Evolutionary conservation across 768 basidiomycete species (phyloP), one percentile per base, ranked within the genome.

Genomic region (Agaricus subrufescens): DNA sequence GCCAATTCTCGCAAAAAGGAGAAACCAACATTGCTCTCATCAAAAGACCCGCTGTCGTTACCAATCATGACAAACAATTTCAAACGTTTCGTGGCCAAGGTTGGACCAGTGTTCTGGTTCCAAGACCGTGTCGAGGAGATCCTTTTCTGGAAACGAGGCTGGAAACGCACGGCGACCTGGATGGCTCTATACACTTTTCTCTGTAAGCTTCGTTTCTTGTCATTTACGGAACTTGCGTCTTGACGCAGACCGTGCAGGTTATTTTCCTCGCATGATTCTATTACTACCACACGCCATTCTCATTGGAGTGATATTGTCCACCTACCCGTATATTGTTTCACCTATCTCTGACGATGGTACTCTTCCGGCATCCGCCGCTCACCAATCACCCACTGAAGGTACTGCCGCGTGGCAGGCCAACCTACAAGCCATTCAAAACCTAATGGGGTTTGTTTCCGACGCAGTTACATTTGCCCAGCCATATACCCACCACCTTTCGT

Each of bases 71-170:
- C 89, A 1, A 81, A 77, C 60, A 92, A 94, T 65, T 94, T 94
- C 64, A 80, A 86, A 59, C 75, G 91, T 25, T 95, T 96, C 57
- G 80, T 94, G 3, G 78, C 83, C 5, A 85, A 79, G 61, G 75
- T 84, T 3, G 90, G 91, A 0, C 87, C 89, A 0, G 71, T 94
- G 6, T 96, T 95, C 63, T 96, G 93, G 94, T 60, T 95, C 19
- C 91, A 91, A 70, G 94, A 97, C 65, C 72, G 94, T 1, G 65
- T 91, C 12, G 94, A 96, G 67, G 94, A 95, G 70, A 76, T 94
- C 3, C 54, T 95, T 3, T 74, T 89, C 60, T 95, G 94, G 94
- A 86, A 81, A 66, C 78, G 80, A 45, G 86, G 87, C 0, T 87
- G 85, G 86, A 80, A 77, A 63, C 73, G 81, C 42, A 94, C 94